Evolutionary conservation across 2,329 filamentous ascomycete species (phyloP).

Genomic region (Phaeosphaeria sp.): DNA sequence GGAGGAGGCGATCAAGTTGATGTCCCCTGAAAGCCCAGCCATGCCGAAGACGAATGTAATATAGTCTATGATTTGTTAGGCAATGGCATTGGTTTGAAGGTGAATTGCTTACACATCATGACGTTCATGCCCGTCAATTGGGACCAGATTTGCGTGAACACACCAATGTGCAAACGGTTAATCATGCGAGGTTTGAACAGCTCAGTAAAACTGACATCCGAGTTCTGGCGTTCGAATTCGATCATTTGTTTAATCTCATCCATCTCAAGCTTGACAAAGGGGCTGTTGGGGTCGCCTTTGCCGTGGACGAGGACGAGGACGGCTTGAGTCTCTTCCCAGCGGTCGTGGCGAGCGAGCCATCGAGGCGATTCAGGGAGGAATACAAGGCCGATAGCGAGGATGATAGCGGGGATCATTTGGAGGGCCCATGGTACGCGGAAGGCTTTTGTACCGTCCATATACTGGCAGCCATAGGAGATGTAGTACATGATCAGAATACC

Average conservation of each 20-base stretch:
- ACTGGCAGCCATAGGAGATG: constrained; percentile 46
- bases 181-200: constrained; percentile 77
- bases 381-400: constrained; percentile 57
- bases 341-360: constrained; percentile 55
- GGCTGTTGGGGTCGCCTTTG: constrained; percentile 67
- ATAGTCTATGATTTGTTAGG: constrained; percentile 12
- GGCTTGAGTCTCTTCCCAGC: constrained; percentile 53
- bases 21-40: constrained; percentile 68
- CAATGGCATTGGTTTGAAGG: neutral
- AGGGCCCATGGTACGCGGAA: constrained; percentile 49
- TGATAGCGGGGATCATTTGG: constrained; percentile 46
- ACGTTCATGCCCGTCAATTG: constrained; percentile 80
- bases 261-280: constrained; percentile 72
- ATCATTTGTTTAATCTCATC: constrained; percentile 75
- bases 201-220: constrained; percentile 73
- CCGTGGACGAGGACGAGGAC: constrained; percentile 53
- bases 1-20: constrained; percentile 68
- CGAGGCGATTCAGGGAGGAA: constrained; percentile 56
- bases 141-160: constrained; percentile 78
- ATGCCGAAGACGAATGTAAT: constrained; percentile 71
- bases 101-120: constrained; percentile 58
- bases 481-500: constrained; percentile 53
- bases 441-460: constrained; percentile 37
- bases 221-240: constrained; percentile 74
- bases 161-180: constrained; percentile 72